These are phyloP conservation scores for Euphorbia celastroides DNA, from an alignment of 441 rosid genomes.

Conservation along the genomic window DNA sequence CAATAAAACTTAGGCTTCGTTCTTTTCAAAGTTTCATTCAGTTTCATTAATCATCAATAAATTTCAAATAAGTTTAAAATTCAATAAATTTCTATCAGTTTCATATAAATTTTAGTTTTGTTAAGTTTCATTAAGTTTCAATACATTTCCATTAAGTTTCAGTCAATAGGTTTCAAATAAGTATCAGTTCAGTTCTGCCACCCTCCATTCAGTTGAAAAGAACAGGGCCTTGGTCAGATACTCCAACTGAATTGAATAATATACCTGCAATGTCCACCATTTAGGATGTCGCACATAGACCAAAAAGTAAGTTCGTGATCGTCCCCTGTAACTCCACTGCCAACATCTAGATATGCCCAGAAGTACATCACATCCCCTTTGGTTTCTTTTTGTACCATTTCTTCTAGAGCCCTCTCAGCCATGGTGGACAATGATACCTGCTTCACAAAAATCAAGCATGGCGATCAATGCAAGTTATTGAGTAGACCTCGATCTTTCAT, in stretches of 20 bases:
- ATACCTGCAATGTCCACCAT: constrained; percentile 94
- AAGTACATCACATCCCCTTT: constrained; percentile 80
- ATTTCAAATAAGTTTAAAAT: no score
- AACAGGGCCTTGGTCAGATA: no score
- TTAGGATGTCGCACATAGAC: constrained; percentile 92
- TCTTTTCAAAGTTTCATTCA: no score
- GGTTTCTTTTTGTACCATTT: constrained; percentile 48
- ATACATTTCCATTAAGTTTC: no score
- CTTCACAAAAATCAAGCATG: constrained; percentile 19
- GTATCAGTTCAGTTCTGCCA: no score
- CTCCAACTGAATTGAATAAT: constrained; percentile 10
- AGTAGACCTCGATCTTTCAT: background rate
- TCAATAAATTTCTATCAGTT: no score
- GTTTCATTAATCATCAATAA: no score
- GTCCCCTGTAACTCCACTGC: constrained; percentile 46
- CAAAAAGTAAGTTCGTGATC: constrained; percentile 63
- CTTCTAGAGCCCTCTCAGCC: constrained; percentile 81
- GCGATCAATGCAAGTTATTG: background rate
- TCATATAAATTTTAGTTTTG: no score
- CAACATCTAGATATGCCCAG: constrained; percentile 71
- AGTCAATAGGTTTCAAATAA: no score
- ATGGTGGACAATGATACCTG: constrained; percentile 78
- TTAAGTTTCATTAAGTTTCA: no score
- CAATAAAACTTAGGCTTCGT: no score
- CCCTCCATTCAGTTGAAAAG: no score